phyloP scores from a whole-genome alignment of 441 rosid genomes.

The Jatropha podagrica region DNA sequence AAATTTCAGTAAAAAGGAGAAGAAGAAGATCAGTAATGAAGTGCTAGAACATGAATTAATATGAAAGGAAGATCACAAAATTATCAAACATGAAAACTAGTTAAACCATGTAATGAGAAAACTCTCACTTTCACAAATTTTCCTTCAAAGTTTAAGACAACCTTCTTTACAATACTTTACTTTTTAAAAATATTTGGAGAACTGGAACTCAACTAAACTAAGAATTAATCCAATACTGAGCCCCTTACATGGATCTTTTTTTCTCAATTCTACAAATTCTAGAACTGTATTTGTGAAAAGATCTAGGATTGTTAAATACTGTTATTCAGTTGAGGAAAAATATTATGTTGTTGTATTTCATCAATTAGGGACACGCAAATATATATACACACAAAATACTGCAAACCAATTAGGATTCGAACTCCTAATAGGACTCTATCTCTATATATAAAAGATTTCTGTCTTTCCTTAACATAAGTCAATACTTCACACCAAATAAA shows the following conservation, averaged over 20 bases:
- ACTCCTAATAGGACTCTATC: no score
- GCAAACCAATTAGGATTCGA: no score
- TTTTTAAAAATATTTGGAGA: not conserved
- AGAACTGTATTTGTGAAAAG: not conserved
- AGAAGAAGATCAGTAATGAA: not conserved
- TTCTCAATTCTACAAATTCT: not conserved
- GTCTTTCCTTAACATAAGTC: no score
- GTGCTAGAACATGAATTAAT: not conserved
- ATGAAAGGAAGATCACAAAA: not conserved
- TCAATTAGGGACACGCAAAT: no score
- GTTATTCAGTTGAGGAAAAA: no score
- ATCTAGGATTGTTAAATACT: not conserved
- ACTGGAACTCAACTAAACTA: not conserved
- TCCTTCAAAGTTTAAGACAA: not conserved
- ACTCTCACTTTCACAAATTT: not conserved
- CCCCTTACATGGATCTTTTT: not conserved
- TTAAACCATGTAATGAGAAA: not conserved
- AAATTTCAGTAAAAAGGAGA: slow-evolving; percentile 4
- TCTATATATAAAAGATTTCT: no score
- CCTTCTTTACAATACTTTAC: not conserved
- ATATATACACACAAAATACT: no score
- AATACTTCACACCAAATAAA: not conserved
- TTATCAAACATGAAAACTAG: slow-evolving; percentile 7
- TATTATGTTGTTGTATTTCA: no score
- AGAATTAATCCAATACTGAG: not conserved